Evolutionary conservation across 2,329 filamentous ascomycete species (phyloP).

Genomic region (Diaporthe destruens): DNA sequence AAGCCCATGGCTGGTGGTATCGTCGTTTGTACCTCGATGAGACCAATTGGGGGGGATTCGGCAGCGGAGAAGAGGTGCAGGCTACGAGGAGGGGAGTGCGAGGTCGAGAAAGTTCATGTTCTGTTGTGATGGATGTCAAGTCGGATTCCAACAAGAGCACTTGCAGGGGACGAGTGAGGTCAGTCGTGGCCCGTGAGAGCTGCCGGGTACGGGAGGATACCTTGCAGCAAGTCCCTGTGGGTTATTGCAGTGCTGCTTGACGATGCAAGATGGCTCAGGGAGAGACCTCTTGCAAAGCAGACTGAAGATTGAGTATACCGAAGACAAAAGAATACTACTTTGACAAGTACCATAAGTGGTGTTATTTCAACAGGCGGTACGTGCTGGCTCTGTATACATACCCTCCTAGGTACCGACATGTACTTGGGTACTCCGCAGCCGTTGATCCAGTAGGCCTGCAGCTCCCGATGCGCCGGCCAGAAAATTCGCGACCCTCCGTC

Average conservation of each 20-base stretch:
- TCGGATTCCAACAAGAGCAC: constrained; percentile 5
- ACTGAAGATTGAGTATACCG: no score
- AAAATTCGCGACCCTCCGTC: constrained; percentile 34
- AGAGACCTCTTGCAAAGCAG: background rate
- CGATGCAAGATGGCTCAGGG: background rate
- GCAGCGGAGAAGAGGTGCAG: background rate
- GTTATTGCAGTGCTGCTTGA: background rate
- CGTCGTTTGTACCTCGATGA: constrained; percentile 4
- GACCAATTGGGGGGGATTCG: background rate
- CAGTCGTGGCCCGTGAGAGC: constrained; percentile 16
- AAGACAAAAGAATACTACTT: no score
- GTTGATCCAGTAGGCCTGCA: constrained; percentile 9
- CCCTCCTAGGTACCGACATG: no score
- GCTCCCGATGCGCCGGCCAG: constrained; percentile 35
- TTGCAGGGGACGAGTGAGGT: constrained; percentile 39
- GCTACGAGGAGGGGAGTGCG: background rate
- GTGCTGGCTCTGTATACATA: background rate
- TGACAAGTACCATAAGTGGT: background rate
- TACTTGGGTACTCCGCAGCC: background rate
- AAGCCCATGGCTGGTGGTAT: constrained; percentile 72
- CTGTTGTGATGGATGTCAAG: constrained; percentile 1
- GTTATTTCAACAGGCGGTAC: background rate
- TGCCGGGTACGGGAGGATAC: constrained; percentile 3
- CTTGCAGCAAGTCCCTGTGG: background rate
- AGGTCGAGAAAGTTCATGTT: background rate